Conservation (phyloP, 768 basidiomycete species). For the Lentinus brumalis region DNA sequence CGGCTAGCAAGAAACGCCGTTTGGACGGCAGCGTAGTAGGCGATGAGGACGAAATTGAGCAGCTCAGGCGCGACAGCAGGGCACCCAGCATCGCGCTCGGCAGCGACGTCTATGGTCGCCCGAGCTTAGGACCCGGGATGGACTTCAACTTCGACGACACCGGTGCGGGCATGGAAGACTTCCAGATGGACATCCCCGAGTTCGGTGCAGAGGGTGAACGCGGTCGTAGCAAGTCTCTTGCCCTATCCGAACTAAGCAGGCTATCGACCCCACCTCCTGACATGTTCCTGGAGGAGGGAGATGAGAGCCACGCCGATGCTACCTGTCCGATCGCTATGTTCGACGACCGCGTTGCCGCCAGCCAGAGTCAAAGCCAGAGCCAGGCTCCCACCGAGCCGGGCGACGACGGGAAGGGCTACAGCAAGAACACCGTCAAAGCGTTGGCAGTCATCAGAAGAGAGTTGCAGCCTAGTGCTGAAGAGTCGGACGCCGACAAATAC, state of each 20-base stretch:
- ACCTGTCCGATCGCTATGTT: conserved; percentile 82
- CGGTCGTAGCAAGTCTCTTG: conserved; percentile 46
- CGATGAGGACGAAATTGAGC: conserved; percentile 69
- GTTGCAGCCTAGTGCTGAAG: conserved; percentile 56
- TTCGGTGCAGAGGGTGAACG: conserved; percentile 40
- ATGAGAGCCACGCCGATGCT: conserved; percentile 68
- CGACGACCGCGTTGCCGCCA: conserved; percentile 56
- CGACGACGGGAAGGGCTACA: conserved; percentile 73
- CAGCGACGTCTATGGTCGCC: conserved; percentile 55
- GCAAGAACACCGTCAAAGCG: conserved; percentile 88
- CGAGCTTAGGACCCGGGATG: conserved; percentile 54
- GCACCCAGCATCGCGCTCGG: conserved; percentile 62
- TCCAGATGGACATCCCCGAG: conserved; percentile 69
- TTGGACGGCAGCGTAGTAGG: conserved; percentile 46
- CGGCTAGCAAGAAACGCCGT: conserved; percentile 59
- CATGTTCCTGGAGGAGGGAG: conserved; percentile 52
- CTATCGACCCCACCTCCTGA: conserved; percentile 70
- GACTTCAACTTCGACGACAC: conserved; percentile 65
- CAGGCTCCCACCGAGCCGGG: conserved; percentile 37
- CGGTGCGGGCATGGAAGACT: conserved; percentile 58
- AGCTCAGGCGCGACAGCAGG: conserved; percentile 66
- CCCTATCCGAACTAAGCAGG: conserved; percentile 57
- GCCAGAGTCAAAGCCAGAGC: conserved; percentile 45
- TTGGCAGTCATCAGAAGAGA: conserved; percentile 74
- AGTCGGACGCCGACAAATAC: conserved; percentile 52